phyloP scores from a whole-genome alignment of 1,139 yeast species.

The Yamadazyma triangularis region DNA sequence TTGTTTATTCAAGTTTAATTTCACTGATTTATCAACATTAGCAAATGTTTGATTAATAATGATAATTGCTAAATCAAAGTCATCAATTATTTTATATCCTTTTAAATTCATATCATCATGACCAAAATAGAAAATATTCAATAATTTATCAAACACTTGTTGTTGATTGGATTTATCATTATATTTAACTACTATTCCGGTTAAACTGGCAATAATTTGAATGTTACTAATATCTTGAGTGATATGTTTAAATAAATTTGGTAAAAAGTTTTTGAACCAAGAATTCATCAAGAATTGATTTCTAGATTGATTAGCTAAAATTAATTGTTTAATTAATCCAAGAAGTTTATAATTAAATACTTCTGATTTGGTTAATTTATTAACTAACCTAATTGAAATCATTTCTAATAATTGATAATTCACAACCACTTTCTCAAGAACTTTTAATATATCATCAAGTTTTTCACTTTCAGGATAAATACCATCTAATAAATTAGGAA shows the following conservation, averaged over 20 bases:
- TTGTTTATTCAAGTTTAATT: slow-evolving; percentile 8
- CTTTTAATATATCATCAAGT: slow-evolving; percentile 31
- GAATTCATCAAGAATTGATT: slow-evolving; percentile 37
- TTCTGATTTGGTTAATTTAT: slow-evolving; percentile 23
- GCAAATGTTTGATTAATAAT: slow-evolving; percentile 49
- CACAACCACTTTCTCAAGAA: slow-evolving; percentile 42
- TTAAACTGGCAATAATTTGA: slow-evolving; percentile 34
- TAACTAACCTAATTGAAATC: slow-evolving; percentile 43
- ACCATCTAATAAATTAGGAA: slow-evolving; percentile 54
- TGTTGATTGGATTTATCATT: slow-evolving; percentile 36
- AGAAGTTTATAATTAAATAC: slow-evolving; percentile 16
- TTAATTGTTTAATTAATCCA: slow-evolving; percentile 19
- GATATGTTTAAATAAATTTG: slow-evolving; percentile 14
- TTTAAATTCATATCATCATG: slow-evolving; percentile 7
- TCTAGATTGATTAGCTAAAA: slow-evolving; percentile 18
- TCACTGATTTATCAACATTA: slow-evolving; percentile 37
- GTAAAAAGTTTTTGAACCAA: slow-evolving; percentile 38
- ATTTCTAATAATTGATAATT: slow-evolving; percentile 47
- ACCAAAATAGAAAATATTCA: slow-evolving; percentile 19
- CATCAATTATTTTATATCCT: slow-evolving; percentile 19
- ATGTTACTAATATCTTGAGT: slow-evolving; percentile 4
- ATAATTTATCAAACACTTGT: slow-evolving; percentile 29
- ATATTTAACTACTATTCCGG: slow-evolving; percentile 34
- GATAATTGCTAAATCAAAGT: slow-evolving; percentile 39
- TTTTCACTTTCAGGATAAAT: slow-evolving; percentile 33